Conservation (phyloP, 768 basidiomycete genomes). For the Boletus vinaceobasis region DNA sequence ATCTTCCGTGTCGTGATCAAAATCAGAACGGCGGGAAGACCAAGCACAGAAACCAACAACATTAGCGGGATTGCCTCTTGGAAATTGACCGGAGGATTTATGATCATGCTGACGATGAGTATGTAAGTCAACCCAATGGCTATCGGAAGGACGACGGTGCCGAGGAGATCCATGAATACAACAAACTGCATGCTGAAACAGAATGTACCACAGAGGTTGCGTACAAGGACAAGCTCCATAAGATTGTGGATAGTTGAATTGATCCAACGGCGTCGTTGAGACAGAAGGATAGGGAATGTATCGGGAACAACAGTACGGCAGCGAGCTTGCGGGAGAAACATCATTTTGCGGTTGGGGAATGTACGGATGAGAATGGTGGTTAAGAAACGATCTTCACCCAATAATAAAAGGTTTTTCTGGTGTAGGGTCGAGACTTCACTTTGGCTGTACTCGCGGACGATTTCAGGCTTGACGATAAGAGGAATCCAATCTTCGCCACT, state of each 20-base stretch:
- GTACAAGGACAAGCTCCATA: conserved; percentile 97
- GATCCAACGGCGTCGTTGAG: conserved; percentile 98
- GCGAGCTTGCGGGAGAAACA: conserved; percentile 94
- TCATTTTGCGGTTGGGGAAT: conserved; percentile 99
- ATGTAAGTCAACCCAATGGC: conserved; percentile 90
- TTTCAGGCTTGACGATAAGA: conserved; percentile 93
- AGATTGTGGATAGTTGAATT: conserved; percentile 99
- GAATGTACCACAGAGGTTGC: conserved; percentile 96
- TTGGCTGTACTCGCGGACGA: conserved; percentile 96
- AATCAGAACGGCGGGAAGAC: conserved; percentile 89
- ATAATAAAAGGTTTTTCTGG: conserved; percentile 93
- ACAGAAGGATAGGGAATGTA: conserved; percentile 87
- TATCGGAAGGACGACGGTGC: conserved; percentile 89
- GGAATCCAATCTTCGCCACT: conserved; percentile 97
- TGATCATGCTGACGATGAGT: conserved; percentile 76
- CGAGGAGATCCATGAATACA: conserved; percentile 94
- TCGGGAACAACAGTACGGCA: conserved; percentile 97
- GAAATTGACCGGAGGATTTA: conserved; percentile 80
- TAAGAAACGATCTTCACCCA: conserved; percentile 98
- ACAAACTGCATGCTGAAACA: conserved; percentile 99
- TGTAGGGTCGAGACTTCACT: conserved; percentile 90
- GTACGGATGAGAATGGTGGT: conserved; percentile 95
- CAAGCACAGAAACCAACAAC: conserved; percentile 85
- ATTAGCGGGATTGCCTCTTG: conserved; percentile 92
- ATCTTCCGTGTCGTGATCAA: conserved; percentile 92